Percentiles rank a stretch among this genome's conserved stretches.
phyloP scores from a whole-genome alignment of 2,329 filamentous ascomycete species.

The Elsinoe fawcettii region DNA sequence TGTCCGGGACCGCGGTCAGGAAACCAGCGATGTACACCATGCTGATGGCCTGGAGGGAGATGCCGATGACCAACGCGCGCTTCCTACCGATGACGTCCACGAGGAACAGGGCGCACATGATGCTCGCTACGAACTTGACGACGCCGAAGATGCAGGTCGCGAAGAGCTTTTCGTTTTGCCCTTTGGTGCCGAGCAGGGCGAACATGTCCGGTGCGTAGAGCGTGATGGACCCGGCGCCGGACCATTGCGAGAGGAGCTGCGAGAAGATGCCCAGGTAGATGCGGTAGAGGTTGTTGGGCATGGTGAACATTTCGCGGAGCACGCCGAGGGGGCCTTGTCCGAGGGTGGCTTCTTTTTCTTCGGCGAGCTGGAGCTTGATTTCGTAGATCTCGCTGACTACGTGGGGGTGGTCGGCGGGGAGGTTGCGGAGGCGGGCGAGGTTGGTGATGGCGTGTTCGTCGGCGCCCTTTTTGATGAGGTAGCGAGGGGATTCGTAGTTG shows the following conservation, averaged over 20 bases:
- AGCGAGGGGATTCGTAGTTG: conserved; percentile 57
- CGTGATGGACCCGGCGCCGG: conserved; percentile 61
- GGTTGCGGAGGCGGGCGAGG: conserved; percentile 49
- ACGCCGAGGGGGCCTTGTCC: conserved; percentile 55
- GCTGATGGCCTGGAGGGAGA: conserved; percentile 39
- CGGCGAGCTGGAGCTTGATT: conserved; percentile 57
- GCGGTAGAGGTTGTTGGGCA: conserved; percentile 63
- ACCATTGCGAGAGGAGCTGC: conserved; percentile 66
- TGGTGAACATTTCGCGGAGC: conserved; percentile 59
- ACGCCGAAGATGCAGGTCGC: conserved; percentile 68
- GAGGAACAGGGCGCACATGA: conserved; percentile 66
- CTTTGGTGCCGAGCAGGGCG: conserved; percentile 59
- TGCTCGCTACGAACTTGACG: conserved; percentile 59
- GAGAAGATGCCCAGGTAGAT: conserved; percentile 58
- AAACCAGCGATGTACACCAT: conserved; percentile 47
- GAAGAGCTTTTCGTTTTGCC: conserved; percentile 57
- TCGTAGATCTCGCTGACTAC: conserved; percentile 47
- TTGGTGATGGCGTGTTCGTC: conserved; percentile 55
- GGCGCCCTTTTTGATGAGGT: conserved; percentile 56
- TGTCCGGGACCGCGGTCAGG: conserved; percentile 48
- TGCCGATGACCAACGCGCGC: conserved; percentile 41
- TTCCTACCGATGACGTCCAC: conserved; percentile 72
- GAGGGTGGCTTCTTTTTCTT: conserved; percentile 62
- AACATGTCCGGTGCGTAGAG: conserved; percentile 69
- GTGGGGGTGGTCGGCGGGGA: conserved; percentile 54